Base-by-base conservation (phyloP, 768 basidiomycete species). In the Piloderma croceum region DNA sequence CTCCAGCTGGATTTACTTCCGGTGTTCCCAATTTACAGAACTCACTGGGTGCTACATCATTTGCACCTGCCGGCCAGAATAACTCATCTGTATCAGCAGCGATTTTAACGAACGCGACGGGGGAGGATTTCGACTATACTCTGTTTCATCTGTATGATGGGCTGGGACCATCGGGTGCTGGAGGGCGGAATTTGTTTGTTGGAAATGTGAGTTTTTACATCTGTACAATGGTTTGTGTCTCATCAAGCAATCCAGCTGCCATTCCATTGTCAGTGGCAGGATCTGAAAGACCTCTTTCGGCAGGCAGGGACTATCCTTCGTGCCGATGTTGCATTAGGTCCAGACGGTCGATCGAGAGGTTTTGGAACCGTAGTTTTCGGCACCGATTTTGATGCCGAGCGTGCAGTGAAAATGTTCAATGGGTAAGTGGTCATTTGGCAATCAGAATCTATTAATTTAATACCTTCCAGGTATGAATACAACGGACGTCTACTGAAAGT, bases 211-310 rank as follows among this genome's bases (percentile, higher is more conserved):
- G 84, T 75, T 34, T 38, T 42, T 41, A 18, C 38, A 24, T 42
- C 23, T 37, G 27, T 41, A 21, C 39, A 39, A 38, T 13, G 24
- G 42, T 49, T 45, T 36, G 51, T 54, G 41, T 51, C 24, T 44
- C 39, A 24, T 25, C 5, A 48, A 21, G 34, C 18, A 27, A 6
- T 23, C 36, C 44, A 91, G 89, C 76, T 93, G 12, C 90, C 90
- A 0, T 92, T 91, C 63, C 90, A 92, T 52, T 85, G 83, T 50
- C 90, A 92, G 64, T 99, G 94, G 94, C 94, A 97, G 62, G 94
- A 98, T 57, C 73, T 99, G 32, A 97, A 98, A 62, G 93, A 97
- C 62, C 73, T 97, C 4, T 94, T 97, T 57, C 79, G 93, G 20
- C 81, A 87, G 47, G 90, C 89, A 2, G 93, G 94, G 13, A 81